A percentile compares a stretch with the other conserved stretches of the same genome.
These are phyloP conservation scores for Emergomyces pasteurianus DNA, from an alignment of 2,329 filamentous ascomycete species.

Conservation along the genomic window DNA sequence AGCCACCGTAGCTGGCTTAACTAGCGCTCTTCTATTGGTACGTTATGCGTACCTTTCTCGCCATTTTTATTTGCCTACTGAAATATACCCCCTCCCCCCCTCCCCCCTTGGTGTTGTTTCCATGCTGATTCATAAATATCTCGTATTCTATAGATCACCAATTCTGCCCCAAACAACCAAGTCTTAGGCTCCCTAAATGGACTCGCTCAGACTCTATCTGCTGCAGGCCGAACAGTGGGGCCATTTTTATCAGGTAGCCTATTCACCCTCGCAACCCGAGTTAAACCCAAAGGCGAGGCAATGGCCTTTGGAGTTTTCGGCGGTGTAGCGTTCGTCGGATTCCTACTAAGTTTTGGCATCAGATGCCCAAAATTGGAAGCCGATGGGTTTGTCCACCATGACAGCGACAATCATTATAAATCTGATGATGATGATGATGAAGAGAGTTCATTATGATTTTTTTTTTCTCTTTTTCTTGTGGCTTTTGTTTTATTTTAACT, in stretches of 20 bases:
- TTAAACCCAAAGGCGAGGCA: constrained; percentile 70
- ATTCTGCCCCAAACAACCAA: constrained; percentile 74
- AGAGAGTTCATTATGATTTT: constrained; percentile 15
- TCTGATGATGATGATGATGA: constrained; percentile 37
- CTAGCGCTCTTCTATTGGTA: constrained; percentile 77
- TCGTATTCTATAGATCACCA: constrained; percentile 59
- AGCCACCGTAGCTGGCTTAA: constrained; percentile 76
- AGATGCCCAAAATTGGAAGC: constrained; percentile 49
- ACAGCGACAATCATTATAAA: constrained; percentile 30
- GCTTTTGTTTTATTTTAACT: background rate
- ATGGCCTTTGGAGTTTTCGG: constrained; percentile 82
- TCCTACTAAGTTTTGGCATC: constrained; percentile 68
- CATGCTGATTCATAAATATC: background rate
- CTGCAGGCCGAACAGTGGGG: constrained; percentile 75
- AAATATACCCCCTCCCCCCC: background rate
- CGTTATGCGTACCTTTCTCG: constrained; percentile 21
- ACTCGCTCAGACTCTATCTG: constrained; percentile 84
- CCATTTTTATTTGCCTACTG: background rate
- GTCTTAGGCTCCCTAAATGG: constrained; percentile 86
- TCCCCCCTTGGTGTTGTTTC: no score
- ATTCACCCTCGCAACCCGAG: constrained; percentile 63
- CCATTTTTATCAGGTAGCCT: constrained; percentile 80
- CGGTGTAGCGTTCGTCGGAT: constrained; percentile 68
- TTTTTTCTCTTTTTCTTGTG: background rate
- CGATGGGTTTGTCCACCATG: constrained; percentile 40